These are phyloP conservation scores for Stenocarpella maydis DNA, from an alignment of 2,329 filamentous ascomycete genomes.

Conservation along the genomic window DNA sequence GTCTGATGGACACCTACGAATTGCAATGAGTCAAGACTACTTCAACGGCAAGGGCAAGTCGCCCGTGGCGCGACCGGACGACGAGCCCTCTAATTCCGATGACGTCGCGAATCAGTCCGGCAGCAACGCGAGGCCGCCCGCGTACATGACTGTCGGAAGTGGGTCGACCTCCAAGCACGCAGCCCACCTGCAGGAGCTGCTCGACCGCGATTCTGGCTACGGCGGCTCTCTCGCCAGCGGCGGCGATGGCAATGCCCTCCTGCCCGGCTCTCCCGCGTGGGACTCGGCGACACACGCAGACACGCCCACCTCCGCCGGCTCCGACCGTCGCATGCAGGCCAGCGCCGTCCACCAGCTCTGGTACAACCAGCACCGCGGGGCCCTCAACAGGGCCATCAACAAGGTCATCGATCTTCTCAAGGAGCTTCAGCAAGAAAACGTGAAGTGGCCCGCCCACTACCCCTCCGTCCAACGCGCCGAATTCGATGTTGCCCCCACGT, in stretches of 20 bases:
- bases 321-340: conserved; percentile 74
- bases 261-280: conserved; percentile 49
- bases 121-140: conserved; percentile 38
- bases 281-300: conserved; percentile 57
- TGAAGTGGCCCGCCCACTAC: conserved; percentile 93
- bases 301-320: conserved; percentile 57
- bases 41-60: conserved; percentile 63
- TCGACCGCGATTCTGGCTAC: conserved; percentile 92
- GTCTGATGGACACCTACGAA: conserved; percentile 35
- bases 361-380: conserved; percentile 91
- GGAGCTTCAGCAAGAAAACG: conserved; percentile 86
- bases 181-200: conserved; percentile 78
- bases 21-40: conserved; percentile 69
- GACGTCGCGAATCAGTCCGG: conserved; percentile 34
- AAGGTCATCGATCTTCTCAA: conserved; percentile 85
- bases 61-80: conserved; percentile 43
- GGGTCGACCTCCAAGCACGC: conserved; percentile 85
- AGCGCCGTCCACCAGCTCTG: conserved; percentile 91
- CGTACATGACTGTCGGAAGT: conserved; percentile 87
- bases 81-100: conserved; percentile 37
- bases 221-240: conserved; percentile 80
- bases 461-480: conserved; percentile 78
- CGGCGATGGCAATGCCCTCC: conserved; percentile 50
- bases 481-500: conserved; percentile 49
- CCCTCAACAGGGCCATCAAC: conserved; percentile 87